Evolutionary conservation across 164 flowering plant species (phyloP), one percentile per base, ranked within the genome.

Genomic region (Chimonanthus salicifolius): DNA sequence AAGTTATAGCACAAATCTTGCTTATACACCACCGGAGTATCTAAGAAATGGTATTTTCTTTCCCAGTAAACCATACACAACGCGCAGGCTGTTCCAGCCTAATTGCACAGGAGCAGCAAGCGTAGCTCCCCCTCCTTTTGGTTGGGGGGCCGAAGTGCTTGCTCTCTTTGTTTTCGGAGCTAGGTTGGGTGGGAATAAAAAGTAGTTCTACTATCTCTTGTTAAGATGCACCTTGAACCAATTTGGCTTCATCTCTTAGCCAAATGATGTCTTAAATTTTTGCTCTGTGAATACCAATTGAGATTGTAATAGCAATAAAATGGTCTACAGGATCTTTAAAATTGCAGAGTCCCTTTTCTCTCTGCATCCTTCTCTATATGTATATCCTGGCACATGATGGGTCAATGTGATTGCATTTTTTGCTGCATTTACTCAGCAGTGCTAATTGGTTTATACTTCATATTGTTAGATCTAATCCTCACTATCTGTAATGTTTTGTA

Each of bases 1-100:
- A 82, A 92, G 97, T 85, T 92, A 91, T 75, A 94, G 98, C 84
- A 92, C 97, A 60, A 91, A 92, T 83, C 94, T 94, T 78, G 98
- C 97, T 0, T 94, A 92, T 75, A 92, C 98, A 13, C 98, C 98
- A 70, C 98, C 98, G 1, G 98, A 94, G 83, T 94, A 92, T 81
- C 81, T 90, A 54, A 81, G 88, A 83, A 88, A 87, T 85, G 98
- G 98, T 94, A 85, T 75, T 1, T 21, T 18, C 45, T 48, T 20
- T 20, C 21, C 0, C 0, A 20, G 21, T 20, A 20, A 20, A 20
- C 21, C 21, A 20, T 20, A 20, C 21, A 20, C 21, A 20, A 20
- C 0, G 21, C 21, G 21, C 21, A 20, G 21, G 21, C 21, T 20
- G 21, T 20, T 20, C 21, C 21, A 20, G 21, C 21, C 21, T 20